These are phyloP conservation scores for Yueomyces sp. DNA, from an alignment of 805 yeast genomes.

Conservation along the genomic window DNA sequence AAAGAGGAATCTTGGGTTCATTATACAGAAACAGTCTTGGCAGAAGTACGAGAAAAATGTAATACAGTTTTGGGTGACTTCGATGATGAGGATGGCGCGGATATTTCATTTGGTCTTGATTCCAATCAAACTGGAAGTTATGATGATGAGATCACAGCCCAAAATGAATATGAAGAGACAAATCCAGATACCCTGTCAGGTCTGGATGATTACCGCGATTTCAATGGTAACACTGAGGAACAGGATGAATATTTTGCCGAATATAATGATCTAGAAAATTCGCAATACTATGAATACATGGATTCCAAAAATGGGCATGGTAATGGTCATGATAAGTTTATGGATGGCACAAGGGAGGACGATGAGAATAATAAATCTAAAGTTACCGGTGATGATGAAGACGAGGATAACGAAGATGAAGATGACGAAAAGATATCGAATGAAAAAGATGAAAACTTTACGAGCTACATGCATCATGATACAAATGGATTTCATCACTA, in stretches of 20 bases:
- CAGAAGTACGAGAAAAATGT: slow-evolving; percentile 85
- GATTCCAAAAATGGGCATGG: slow-evolving; percentile 8
- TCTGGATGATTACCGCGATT: slow-evolving; percentile 1
- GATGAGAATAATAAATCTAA: slow-evolving; percentile 21
- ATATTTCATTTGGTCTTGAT: slow-evolving; percentile 30
- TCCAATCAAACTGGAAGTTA: slow-evolving; percentile 24
- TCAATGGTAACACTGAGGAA: slow-evolving; percentile 27
- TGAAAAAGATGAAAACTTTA: slow-evolving; percentile 8
- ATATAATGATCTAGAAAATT: slow-evolving; percentile 16
- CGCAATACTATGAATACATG: slow-evolving; percentile 24
- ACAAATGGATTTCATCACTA: slow-evolving; percentile 10
- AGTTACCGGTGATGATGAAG: slow-evolving; percentile 6
- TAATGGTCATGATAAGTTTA: slow-evolving; percentile 22
- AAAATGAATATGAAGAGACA: slow-evolving; percentile 2
- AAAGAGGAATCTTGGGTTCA: slow-evolving; percentile 46
- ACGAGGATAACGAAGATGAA: slow-evolving; percentile 6
- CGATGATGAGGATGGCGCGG: slow-evolving; percentile 10
- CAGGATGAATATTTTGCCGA: slow-evolving; percentile 34
- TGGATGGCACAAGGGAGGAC: slow-evolving; percentile 24
- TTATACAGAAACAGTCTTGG: slow-evolving; percentile 70
- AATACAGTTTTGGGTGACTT: slow-evolving; percentile 81
- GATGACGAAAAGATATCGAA: slow-evolving; percentile 3
- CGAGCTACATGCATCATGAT: slow-evolving; percentile 19
- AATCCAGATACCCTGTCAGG: background rate
- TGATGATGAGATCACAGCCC: slow-evolving; percentile 6